Conservation (phyloP, 371 early-diverging fungal genomes). For the Massospora cicadina region DNA sequence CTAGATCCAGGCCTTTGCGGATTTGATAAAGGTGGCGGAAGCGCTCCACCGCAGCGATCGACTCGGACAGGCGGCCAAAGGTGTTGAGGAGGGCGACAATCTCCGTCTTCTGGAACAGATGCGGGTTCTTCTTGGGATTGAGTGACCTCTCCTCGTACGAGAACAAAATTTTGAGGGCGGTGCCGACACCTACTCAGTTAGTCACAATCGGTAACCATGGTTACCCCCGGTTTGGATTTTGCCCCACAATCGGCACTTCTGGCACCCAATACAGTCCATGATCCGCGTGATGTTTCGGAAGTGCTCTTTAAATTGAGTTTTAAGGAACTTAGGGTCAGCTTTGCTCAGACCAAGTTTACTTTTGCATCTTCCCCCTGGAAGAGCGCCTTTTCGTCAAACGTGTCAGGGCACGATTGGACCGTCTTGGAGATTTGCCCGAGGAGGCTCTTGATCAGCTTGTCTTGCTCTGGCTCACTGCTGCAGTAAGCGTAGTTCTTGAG, state of each 20-base stretch:
- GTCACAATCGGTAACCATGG: background rate
- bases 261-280: slow-evolving; percentile 97
- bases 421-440: slow-evolving; percentile 33
- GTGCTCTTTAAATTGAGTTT: slow-evolving; percentile 67
- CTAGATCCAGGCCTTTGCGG: background rate
- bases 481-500: slow-evolving; percentile 49
- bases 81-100: slow-evolving; percentile 87
- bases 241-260: slow-evolving; percentile 97
- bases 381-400: slow-evolving; percentile 76
- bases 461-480: slow-evolving; percentile 28
- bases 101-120: slow-evolving; percentile 57
- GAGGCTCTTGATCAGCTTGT: slow-evolving; percentile 21
- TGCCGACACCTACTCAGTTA: slow-evolving; percentile 33
- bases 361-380: slow-evolving; percentile 36
- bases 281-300: slow-evolving; percentile 91
- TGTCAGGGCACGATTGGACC: slow-evolving; percentile 40
- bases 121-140: slow-evolving; percentile 26
- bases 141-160: slow-evolving; percentile 55
- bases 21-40: slow-evolving; percentile 47
- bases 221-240: slow-evolving; percentile 62
- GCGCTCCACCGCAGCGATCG: slow-evolving; percentile 40
- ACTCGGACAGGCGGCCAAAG: slow-evolving; percentile 68
- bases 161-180: slow-evolving; percentile 87
- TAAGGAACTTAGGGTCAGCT: slow-evolving; percentile 22
- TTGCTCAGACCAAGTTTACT: slow-evolving; percentile 11